Evolutionary conservation across 202 grass and related monocot genomes (phyloP).

Genomic region (Elaeis oleifera): DNA sequence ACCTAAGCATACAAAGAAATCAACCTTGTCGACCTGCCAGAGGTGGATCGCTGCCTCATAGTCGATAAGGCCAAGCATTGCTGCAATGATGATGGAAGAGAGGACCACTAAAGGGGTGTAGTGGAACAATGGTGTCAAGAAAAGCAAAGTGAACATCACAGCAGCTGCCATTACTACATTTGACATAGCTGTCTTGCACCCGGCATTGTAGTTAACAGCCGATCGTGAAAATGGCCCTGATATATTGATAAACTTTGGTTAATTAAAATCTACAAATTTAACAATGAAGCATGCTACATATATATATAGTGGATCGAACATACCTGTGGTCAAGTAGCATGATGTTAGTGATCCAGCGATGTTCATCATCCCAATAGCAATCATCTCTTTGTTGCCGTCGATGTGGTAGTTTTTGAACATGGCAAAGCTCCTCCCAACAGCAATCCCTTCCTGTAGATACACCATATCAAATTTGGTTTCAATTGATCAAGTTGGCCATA

Average conservation of each 20-base stretch:
- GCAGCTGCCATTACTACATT: constrained; percentile 76
- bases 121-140: constrained; percentile 85
- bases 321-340: constrained; percentile 86
- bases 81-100: constrained; percentile 73
- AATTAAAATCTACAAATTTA: too few species aligned
- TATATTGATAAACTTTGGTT: background rate
- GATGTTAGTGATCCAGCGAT: constrained; percentile 70
- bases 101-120: constrained; percentile 91
- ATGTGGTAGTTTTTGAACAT: constrained; percentile 96
- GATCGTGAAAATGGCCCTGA: constrained; percentile 65
- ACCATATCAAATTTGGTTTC: too few species aligned
- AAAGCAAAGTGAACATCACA: constrained; percentile 71
- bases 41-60: constrained; percentile 59
- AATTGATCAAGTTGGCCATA: too few species aligned
- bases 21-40: constrained; percentile 79
- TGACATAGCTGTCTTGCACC: constrained; percentile 91
- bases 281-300: too few species aligned
- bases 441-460: constrained; percentile 71
- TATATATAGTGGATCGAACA: background rate
- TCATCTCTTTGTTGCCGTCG: constrained; percentile 97
- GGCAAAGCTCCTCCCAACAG: constrained; percentile 74
- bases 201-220: constrained; percentile 92
- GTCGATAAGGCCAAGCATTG: constrained; percentile 83
- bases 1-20: constrained; percentile 78
- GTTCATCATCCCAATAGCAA: constrained; percentile 80